A percentile compares a stretch with the other conserved stretches of the same genome.
Conservation (phyloP, 2,329 filamentous ascomycete species). For the Xylariaceae sp. region DNA sequence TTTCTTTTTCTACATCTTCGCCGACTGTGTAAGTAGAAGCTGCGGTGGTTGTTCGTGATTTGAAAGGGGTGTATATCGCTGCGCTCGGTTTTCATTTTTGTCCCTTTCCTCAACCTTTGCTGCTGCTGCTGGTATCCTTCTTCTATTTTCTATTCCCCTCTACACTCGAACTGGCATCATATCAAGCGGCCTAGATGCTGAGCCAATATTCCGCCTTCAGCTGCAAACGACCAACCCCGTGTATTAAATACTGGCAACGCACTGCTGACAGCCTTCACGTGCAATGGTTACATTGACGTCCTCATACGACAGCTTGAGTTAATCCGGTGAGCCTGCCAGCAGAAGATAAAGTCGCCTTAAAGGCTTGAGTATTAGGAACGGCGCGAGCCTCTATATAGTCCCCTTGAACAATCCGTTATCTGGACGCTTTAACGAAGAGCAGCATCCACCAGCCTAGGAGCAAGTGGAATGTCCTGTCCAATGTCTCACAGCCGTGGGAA, state of each 20-base stretch:
- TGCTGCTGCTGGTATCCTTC: conserved; percentile 14
- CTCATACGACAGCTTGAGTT: background rate
- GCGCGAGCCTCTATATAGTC: background rate
- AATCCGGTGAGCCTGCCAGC: background rate
- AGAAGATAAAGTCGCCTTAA: background rate
- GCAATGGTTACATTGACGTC: conserved; percentile 1
- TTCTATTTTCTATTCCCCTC: conserved; percentile 6
- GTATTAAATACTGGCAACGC: background rate
- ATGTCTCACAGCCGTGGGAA: conserved; percentile 36
- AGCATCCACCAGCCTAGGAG: conserved; percentile 18
- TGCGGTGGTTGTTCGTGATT: conserved; percentile 10
- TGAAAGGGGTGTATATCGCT: conserved; percentile 19
- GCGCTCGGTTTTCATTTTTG: conserved; percentile 1
- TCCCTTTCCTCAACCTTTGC: background rate
- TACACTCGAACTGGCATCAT: conserved; percentile 7
- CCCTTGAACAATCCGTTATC: background rate
- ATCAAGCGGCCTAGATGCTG: background rate
- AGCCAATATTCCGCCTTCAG: conserved; percentile 9
- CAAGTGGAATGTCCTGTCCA: conserved; percentile 25
- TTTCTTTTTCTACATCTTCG: conserved; percentile 21
- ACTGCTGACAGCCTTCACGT: background rate
- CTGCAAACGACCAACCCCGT: conserved; percentile 5
- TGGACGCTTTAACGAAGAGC: conserved; percentile 1
- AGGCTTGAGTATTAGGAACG: background rate
- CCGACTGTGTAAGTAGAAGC: conserved; percentile 15